Percentiles rank a stretch among this genome's conserved stretches.
Conservation (phyloP, 202 grass and related monocot species). For the Schoenoplectus tabernaemontani region DNA sequence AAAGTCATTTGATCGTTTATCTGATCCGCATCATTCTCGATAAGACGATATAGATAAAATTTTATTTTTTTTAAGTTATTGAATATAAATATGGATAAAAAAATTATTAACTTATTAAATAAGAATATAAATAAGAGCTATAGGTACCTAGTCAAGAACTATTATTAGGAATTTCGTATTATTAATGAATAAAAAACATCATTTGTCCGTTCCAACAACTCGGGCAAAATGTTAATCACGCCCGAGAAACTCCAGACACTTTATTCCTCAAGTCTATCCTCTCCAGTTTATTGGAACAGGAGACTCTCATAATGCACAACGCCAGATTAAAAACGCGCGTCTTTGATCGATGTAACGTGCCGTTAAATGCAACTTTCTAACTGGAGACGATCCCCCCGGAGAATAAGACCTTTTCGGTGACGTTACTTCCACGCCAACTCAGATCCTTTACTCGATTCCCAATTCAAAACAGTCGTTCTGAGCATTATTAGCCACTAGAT, state of each 20-base stretch:
- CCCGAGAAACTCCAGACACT: background rate
- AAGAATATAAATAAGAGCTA: too few relatives aligned
- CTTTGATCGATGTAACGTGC: too few relatives aligned
- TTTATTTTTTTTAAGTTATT: too few relatives aligned
- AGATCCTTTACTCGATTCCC: constrained; percentile 21
- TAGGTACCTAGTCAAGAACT: too few relatives aligned
- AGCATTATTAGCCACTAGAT: constrained; percentile 3
- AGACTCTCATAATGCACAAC: background rate
- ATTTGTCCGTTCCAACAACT: background rate
- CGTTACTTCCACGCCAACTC: constrained; percentile 45
- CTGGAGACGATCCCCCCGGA: background rate
- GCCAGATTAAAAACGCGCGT: too few relatives aligned
- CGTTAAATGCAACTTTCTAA: background rate
- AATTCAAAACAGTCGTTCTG: background rate
- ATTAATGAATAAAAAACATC: too few relatives aligned
- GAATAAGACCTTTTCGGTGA: background rate
- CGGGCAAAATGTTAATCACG: background rate
- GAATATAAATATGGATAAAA: too few relatives aligned
- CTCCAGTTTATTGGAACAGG: background rate
- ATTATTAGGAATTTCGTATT: too few relatives aligned
- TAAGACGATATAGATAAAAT: too few relatives aligned
- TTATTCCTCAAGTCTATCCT: background rate
- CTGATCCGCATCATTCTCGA: too few relatives aligned
- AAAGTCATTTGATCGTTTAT: too few relatives aligned
- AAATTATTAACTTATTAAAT: too few relatives aligned